Evolutionary conservation across 2,329 filamentous ascomycete species (phyloP), one percentile per base, ranked within the genome.

Genomic region (Aspergillus intermedius): DNA sequence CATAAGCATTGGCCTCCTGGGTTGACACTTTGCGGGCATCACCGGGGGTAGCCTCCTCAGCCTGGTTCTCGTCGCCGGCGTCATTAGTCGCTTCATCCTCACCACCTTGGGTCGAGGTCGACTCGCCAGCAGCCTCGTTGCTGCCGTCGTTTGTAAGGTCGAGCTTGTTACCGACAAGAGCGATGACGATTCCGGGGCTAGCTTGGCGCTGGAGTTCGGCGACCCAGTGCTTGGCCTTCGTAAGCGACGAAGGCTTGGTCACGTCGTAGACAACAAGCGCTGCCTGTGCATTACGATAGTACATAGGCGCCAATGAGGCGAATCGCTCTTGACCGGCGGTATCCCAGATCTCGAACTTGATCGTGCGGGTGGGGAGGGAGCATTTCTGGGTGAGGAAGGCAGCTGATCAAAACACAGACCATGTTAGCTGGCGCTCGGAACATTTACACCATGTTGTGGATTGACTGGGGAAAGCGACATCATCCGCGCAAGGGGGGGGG

Each of bases 331-430:
- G 91, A 66, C 91, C 91, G 40, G 93, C 91, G 13, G 91, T 97
- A 76, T 98, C 91, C 91, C 91, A 98, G 65, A 98, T 97, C 70
- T 91, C 87, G 66, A 91, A 91, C 57, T 71, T 72, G 58, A 72
- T 72, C 49, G 89, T 96, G 67, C 91, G 83, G 62, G 85, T 90
- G 30, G 91, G 91, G 39, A 97, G 86, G 64, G 89, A 93, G 77
- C 91, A 96, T 83, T 97, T 98, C 75, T 98, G 93, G 60, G 93
- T 98, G 58, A 98, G 77, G 75, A 98, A 98, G 56, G 93, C 93
- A 65, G 93, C 93, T 95, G 60, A 37, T 52, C 8, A 19, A 50
- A 49, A 41, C 51, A 45, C 49, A 49, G 32, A n/a, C 17, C 22
- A 21, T 34, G 42, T 44, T 34, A 44, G 42, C 28, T 34, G 1